Evolutionary conservation across 1,284 basidiomycete species (phyloP).

Genomic region (Dichomitus squalens): DNA sequence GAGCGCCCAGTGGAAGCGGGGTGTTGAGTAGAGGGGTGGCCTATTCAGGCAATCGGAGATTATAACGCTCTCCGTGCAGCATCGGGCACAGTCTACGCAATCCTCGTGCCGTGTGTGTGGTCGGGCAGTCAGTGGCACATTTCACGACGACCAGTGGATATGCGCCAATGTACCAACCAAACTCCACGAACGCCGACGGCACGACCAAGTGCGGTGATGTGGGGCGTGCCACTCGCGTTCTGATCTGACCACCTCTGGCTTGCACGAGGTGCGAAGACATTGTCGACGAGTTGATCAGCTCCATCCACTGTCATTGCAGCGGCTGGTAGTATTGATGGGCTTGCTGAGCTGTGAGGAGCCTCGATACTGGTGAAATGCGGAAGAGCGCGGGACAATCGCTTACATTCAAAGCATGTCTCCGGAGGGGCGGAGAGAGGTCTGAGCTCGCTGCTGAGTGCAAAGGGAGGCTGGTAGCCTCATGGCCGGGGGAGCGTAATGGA

Average conservation of each 20-base stretch:
- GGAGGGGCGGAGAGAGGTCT: slow-evolving; percentile 2
- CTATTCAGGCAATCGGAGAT: slow-evolving; percentile 14
- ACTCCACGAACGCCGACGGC: no score
- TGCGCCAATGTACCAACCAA: no score
- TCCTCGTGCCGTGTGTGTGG: background rate
- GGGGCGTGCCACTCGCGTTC: slow-evolving; percentile 9
- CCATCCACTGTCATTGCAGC: no score
- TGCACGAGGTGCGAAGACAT: background rate
- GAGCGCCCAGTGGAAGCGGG: slow-evolving; percentile 11
- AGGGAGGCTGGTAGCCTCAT: slow-evolving; percentile 24
- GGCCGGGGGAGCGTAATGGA: slow-evolving; percentile 8
- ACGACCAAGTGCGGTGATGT: background rate
- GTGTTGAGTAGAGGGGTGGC: slow-evolving; percentile 14
- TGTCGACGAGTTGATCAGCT: no score
- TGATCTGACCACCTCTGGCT: slow-evolving; percentile 5
- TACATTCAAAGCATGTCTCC: background rate
- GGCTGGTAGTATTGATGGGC: no score
- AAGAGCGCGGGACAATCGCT: background rate
- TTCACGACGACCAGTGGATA: background rate
- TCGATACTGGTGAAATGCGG: background rate
- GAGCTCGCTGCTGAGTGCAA: slow-evolving; percentile 15
- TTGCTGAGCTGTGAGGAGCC: background rate
- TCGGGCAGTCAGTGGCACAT: background rate
- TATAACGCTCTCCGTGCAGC: slow-evolving; percentile 4
- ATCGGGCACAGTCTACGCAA: background rate